Evolutionary conservation across 768 basidiomycete genomes (phyloP).

Genomic region (Mycena sanguinolenta): DNA sequence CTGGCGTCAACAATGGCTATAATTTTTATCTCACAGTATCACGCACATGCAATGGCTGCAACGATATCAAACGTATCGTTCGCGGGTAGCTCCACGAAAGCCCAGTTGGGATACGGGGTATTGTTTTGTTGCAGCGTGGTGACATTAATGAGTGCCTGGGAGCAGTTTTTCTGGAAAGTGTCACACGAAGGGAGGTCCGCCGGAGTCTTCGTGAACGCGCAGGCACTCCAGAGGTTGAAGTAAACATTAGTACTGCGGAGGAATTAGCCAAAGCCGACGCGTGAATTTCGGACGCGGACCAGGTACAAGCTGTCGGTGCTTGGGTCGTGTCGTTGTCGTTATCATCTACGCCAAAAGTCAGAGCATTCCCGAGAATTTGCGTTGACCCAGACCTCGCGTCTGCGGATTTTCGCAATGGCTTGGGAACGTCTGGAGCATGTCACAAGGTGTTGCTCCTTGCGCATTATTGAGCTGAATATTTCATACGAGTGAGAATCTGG

Average conservation of each 20-base stretch:
- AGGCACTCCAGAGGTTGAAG: constrained; percentile 37
- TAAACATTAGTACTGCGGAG: constrained; percentile 28
- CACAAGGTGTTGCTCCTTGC: constrained; percentile 28
- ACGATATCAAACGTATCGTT: constrained; percentile 27
- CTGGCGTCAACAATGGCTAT: neutral
- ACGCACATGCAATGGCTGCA: constrained; percentile 33
- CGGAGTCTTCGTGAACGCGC: constrained; percentile 7
- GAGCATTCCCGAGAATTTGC: neutral
- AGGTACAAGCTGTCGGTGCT: constrained; percentile 23
- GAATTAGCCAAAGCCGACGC: constrained; percentile 1
- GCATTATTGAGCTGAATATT: constrained; percentile 22
- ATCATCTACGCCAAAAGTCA: constrained; percentile 3
- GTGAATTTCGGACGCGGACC: constrained; percentile 16
- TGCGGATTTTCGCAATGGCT: constrained; percentile 7
- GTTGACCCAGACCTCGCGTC: constrained; percentile 25
- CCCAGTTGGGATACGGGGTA: constrained; percentile 28
- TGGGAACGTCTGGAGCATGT: constrained; percentile 13
- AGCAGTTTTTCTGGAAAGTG: constrained; percentile 18
- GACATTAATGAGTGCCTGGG: constrained; percentile 21
- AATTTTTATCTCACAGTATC: neutral
- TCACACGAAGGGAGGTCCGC: constrained; percentile 17
- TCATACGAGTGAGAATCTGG: neutral
- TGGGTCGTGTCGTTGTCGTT: constrained; percentile 6
- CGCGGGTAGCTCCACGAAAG: constrained; percentile 20
- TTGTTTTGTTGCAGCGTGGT: neutral